These are phyloP conservation scores for Epicoccum nigrum DNA, from an alignment of 2,329 filamentous ascomycete genomes.

Conservation along the genomic window DNA sequence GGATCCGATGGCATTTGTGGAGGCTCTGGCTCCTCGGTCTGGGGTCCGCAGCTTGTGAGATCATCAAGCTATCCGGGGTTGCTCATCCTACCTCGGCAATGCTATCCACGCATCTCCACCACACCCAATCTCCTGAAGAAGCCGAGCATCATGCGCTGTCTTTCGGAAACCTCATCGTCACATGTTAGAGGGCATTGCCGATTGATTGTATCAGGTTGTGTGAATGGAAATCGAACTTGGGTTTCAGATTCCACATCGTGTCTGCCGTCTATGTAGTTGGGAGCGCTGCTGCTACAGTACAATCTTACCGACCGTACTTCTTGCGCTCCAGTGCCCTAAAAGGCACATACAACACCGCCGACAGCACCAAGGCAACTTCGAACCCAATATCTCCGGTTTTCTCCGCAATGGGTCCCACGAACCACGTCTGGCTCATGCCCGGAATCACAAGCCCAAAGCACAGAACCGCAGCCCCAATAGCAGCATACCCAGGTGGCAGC, in stretches of 20 bases:
- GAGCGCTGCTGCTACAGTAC: neutral
- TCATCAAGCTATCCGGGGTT: slow-evolving; percentile 36
- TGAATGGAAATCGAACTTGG: neutral
- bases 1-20: slow-evolving; percentile 32
- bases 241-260: neutral
- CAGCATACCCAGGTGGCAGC: slow-evolving; percentile 51
- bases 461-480: slow-evolving; percentile 46
- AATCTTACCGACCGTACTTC: slow-evolving; percentile 24
- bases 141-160: slow-evolving; percentile 15
- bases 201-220: neutral
- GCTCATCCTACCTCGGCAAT: slow-evolving; percentile 38
- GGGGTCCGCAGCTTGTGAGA: slow-evolving; percentile 39
- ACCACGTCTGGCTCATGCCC: slow-evolving; percentile 67
- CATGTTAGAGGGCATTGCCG: neutral
- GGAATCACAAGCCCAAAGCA: slow-evolving; percentile 61
- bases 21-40: slow-evolving; percentile 26
- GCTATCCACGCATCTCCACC: slow-evolving; percentile 9
- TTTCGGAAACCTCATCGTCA: neutral
- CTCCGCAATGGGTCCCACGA: slow-evolving; percentile 64
- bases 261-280: neutral
- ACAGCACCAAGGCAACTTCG: slow-evolving; percentile 64
- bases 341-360: slow-evolving; percentile 53
- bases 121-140: slow-evolving; percentile 20
- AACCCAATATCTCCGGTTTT: slow-evolving; percentile 70
- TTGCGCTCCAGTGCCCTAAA: slow-evolving; percentile 50